phyloP scores from a whole-genome alignment of 352 stramenopile species.

The Phytophthora hibernalis region DNA sequence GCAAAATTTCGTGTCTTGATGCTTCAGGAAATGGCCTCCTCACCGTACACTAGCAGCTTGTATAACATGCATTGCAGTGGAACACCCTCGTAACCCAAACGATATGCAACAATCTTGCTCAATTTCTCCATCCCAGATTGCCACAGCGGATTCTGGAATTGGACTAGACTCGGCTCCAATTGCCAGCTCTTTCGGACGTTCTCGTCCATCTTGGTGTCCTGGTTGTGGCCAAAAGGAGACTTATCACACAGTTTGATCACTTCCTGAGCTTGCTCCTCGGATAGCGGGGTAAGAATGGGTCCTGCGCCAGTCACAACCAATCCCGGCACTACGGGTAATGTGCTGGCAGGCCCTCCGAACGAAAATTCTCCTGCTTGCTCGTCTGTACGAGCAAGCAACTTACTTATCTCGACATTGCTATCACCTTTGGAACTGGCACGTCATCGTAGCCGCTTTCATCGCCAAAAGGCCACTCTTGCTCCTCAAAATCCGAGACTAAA shows the following conservation, averaged over 20 bases:
- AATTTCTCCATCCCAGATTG: conserved; percentile 5
- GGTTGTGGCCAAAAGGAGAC: conserved; percentile 27
- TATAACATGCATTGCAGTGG: conserved; percentile 27
- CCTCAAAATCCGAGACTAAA: neutral
- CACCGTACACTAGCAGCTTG: conserved; percentile 55
- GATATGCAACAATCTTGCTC: neutral
- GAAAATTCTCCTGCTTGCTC: conserved; percentile 6
- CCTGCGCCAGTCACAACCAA: conserved; percentile 9
- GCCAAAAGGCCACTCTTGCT: neutral
- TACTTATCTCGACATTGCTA: conserved; percentile 5
- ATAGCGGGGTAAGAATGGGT: conserved; percentile 8
- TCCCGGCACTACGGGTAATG: neutral
- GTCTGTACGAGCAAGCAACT: neutral
- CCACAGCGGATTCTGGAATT: neutral
- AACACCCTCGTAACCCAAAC: conserved; percentile 8
- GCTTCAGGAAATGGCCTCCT: conserved; percentile 45
- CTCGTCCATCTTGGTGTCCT: conserved; percentile 12
- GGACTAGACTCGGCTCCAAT: neutral
- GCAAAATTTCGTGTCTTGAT: conserved; percentile 43
- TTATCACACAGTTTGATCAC: neutral
- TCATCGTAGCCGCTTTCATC: neutral
- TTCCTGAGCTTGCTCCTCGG: conserved; percentile 1
- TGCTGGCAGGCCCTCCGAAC: conserved; percentile 2
- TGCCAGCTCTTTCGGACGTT: conserved; percentile 19
- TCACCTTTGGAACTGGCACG: neutral